Evolutionary conservation across 2,329 filamentous ascomycete species (phyloP).

Genomic region (Purpureocillium takamizusanense): DNA sequence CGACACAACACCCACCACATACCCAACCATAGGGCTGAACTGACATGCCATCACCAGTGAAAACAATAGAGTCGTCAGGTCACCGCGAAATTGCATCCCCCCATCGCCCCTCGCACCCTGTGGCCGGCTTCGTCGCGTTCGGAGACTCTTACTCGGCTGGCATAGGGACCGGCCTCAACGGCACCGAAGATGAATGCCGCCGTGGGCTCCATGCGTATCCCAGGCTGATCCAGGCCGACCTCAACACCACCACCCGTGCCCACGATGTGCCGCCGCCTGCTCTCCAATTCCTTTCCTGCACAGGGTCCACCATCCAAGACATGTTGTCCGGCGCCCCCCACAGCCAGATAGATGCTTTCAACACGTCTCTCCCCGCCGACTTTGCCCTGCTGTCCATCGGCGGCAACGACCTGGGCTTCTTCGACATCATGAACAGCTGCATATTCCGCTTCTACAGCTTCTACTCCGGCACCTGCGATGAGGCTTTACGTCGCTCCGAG

Average conservation of each 20-base stretch:
- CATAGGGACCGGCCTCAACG: slow-evolving; percentile 34
- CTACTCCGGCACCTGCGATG: slow-evolving; percentile 35
- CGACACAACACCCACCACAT: too few species aligned
- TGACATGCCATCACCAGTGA: too few species aligned
- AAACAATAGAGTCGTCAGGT: too few species aligned
- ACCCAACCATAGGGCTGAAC: too few species aligned
- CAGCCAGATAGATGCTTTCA: slow-evolving; percentile 33
- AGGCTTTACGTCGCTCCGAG: slow-evolving; percentile 25
- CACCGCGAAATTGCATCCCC: too few species aligned
- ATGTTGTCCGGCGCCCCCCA: slow-evolving; percentile 24
- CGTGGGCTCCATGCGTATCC: slow-evolving; percentile 32
- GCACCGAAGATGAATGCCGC: slow-evolving; percentile 30
- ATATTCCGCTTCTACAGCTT: slow-evolving; percentile 40
- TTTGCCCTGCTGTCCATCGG: slow-evolving; percentile 38
- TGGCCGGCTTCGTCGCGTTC: slow-evolving; percentile 29
- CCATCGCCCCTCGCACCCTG: slow-evolving; percentile 6
- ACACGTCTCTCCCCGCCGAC: slow-evolving; percentile 25
- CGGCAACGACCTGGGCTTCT: slow-evolving; percentile 41
- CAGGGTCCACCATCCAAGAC: slow-evolving; percentile 31
- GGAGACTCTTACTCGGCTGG: slow-evolving; percentile 40
- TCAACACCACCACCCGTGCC: slow-evolving; percentile 9
- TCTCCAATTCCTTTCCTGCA: slow-evolving; percentile 38
- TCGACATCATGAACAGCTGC: slow-evolving; percentile 39
- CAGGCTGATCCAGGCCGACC: slow-evolving; percentile 27
- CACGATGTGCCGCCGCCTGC: slow-evolving; percentile 4